Conservation (phyloP, 495 filamentous ascomycete species). For the Tuber magnatum region DNA sequence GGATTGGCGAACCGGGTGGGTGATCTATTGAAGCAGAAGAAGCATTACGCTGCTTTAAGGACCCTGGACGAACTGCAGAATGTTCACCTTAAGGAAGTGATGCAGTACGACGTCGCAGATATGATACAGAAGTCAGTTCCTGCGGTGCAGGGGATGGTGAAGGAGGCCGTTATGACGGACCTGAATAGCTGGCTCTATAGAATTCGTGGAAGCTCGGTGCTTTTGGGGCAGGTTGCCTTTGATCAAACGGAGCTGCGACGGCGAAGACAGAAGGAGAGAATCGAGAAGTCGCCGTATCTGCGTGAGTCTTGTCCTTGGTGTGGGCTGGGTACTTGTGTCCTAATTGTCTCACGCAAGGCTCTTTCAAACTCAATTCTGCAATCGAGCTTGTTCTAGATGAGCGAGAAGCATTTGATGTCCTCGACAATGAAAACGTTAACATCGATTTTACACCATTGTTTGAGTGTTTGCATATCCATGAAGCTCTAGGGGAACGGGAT, state of each 20-base stretch:
- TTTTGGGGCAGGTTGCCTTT: slow-evolving; percentile 92
- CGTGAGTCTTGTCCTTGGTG: slow-evolving; percentile 44
- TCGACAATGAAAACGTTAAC: slow-evolving; percentile 87
- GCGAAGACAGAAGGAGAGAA: slow-evolving; percentile 70
- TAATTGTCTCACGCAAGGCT: slow-evolving; percentile 12
- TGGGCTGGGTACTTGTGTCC: slow-evolving; percentile 4
- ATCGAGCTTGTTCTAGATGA: slow-evolving; percentile 95
- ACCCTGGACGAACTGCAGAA: slow-evolving; percentile 93
- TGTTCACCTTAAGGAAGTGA: slow-evolving; percentile 86
- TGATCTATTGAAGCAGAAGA: slow-evolving; percentile 80
- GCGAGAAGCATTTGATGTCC: slow-evolving; percentile 84
- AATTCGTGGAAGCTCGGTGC: slow-evolving; percentile 91
- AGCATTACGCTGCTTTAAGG: slow-evolving; percentile 88
- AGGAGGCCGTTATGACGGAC: slow-evolving; percentile 93
- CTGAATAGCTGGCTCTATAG: slow-evolving; percentile 96
- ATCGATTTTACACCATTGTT: slow-evolving; percentile 93
- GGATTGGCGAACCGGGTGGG: slow-evolving; percentile 90
- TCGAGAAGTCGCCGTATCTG: slow-evolving; percentile 62
- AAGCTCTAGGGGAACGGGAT: slow-evolving; percentile 85
- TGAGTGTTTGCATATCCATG: slow-evolving; percentile 93
- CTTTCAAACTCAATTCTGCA: slow-evolving; percentile 87
- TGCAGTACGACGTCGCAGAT: slow-evolving; percentile 89
- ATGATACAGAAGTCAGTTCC: slow-evolving; percentile 93
- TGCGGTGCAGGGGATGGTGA: slow-evolving; percentile 82
- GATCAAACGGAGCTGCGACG: slow-evolving; percentile 89